These are phyloP conservation scores for Amoebophrya sp. DNA, from an alignment of 169 alveolate genomes.

Conservation along the genomic window DNA sequence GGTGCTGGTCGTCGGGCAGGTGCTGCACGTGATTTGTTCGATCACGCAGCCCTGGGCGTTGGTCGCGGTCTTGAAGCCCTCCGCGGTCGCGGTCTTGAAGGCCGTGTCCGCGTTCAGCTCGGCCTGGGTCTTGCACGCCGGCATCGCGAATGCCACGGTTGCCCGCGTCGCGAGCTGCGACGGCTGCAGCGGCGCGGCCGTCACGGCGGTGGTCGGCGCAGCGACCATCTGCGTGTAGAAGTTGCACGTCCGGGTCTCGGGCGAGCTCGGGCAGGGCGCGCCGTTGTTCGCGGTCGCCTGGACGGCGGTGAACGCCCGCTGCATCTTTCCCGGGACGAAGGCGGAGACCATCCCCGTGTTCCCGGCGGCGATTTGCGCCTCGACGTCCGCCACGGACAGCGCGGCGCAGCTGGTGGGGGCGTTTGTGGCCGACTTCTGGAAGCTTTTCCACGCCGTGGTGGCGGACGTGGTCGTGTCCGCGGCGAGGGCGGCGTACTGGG, in stretches of 20 bases:
- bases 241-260: background rate
- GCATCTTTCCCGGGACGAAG: no score
- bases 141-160: background rate
- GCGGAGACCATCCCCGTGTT: no score
- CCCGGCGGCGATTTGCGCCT: no score
- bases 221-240: background rate
- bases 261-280: background rate
- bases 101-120: background rate
- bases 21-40: no score
- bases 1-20: no score
- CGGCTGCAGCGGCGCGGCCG: background rate
- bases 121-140: background rate
- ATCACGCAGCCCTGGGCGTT: no score
- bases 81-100: background rate
- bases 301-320: background rate
- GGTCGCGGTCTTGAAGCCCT: background rate
- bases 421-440: no score
- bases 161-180: background rate
- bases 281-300: background rate
- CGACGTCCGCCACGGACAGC: no score
- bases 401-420: no score
- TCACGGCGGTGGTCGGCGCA: background rate
- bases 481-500: no score
- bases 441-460: no score
- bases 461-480: no score